Evolutionary conservation across 1,139 yeast species (phyloP), one percentile per base, ranked within the genome.

Genomic region (Kurtzmaniella natalensis): DNA sequence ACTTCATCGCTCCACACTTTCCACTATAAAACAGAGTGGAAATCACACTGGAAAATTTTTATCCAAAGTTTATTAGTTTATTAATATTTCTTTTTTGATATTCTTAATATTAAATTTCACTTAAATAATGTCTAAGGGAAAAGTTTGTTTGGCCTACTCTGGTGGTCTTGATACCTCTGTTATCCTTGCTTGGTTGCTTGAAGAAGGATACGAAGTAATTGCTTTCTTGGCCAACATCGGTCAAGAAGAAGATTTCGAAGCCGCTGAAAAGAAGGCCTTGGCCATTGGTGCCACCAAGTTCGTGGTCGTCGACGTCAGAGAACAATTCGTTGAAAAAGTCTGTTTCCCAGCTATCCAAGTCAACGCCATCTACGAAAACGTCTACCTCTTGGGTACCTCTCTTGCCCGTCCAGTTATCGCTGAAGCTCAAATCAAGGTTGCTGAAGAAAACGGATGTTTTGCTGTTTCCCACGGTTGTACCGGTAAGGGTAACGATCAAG

Each of bases 401-500:
- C 75, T 92, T 53, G 98, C 98, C 35, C 85, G 98, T 72, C 98
- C 98, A 32, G 96, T 92, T 39, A 92, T 92, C 63, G 96, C 98
- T 38, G 81, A 89, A 69, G 98, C 98, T 33, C 98, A 92, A 70
- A 92, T 92, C 57, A 77, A 84, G 55, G 96, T 87, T 46, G 98
- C 98, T 43, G 94, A 88, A 70, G 79, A 85, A 55, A 92, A 94
- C 64, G 96, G 96, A 40, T 92, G 98, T 76, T 88, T 89, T 53
- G 97, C 97, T 36, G 98, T 92, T 37, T 81, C 96, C 34, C 98
- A 92, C 64, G 98, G 98, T 44, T 92, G 98, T 71, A 92, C 98
- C 48, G 98, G 98, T 72, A 92, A 92, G 73, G 98, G 98, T 70
- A 92, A 92, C 61, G 98, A 92, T 66, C 98, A 92, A 72, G 97